Evolutionary conservation across 768 basidiomycete species (phyloP).

Genomic region (Serendipita sp.): DNA sequence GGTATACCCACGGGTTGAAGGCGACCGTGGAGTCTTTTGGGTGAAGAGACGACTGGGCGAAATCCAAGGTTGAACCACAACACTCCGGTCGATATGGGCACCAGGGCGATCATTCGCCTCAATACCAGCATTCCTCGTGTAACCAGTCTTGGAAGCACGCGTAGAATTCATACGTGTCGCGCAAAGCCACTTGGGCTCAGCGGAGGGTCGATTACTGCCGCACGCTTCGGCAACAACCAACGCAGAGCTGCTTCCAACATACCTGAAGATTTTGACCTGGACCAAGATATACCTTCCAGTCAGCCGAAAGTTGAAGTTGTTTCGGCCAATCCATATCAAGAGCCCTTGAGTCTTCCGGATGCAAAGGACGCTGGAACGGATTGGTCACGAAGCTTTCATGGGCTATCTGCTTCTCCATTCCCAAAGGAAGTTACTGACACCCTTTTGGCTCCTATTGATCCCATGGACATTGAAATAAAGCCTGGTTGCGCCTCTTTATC

Average conservation of each 20-base stretch:
- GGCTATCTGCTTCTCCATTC: slow-evolving; percentile 64
- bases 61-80: background rate
- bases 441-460: slow-evolving; percentile 57
- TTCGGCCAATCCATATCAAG: background rate
- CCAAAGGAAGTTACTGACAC: slow-evolving; percentile 53
- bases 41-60: no score
- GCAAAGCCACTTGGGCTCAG: background rate
- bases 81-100: background rate
- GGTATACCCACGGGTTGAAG: no score
- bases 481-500: slow-evolving; percentile 38
- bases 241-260: background rate
- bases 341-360: background rate
- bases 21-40: no score
- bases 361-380: slow-evolving; percentile 29
- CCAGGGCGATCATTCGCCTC: background rate
- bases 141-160: no score
- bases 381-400: slow-evolving; percentile 81
- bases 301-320: background rate
- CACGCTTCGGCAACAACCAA: background rate
- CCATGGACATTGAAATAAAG: slow-evolving; percentile 78
- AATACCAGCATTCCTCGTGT: background rate
- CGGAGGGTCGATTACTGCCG: background rate
- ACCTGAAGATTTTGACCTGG: slow-evolving; percentile 2
- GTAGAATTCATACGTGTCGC: no score
- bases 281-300: background rate